These are phyloP conservation scores for Quillaja saponaria DNA, from an alignment of 306 rosid species.

Conservation along the genomic window DNA sequence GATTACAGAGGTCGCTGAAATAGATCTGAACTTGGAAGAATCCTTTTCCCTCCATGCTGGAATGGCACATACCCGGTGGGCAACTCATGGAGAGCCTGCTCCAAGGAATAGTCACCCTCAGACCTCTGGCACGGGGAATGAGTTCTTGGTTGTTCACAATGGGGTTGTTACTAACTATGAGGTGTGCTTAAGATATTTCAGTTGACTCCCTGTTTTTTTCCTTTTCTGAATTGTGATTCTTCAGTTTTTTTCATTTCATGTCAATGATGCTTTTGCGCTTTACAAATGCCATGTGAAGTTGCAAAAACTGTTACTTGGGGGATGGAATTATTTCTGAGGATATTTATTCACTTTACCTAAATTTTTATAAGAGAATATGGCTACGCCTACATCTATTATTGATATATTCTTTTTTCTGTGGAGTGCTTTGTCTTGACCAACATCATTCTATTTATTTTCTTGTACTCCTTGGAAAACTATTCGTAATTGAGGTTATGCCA, in stretches of 20 bases:
- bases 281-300: background rate
- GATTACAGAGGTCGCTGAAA: slow-evolving; percentile 64
- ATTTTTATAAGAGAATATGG: background rate
- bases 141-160: slow-evolving; percentile 90
- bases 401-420: no score
- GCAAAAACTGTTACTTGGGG: background rate
- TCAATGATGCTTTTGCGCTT: background rate
- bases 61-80: slow-evolving; percentile 98
- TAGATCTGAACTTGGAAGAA: slow-evolving; percentile 69
- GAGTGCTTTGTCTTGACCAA: no score
- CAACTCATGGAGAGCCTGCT: slow-evolving; percentile 97
- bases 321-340: background rate
- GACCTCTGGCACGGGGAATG: slow-evolving; percentile 71
- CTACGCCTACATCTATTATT: no score
- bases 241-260: background rate
- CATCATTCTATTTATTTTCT: no score
- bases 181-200: slow-evolving; percentile 45
- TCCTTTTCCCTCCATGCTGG: slow-evolving; percentile 69
- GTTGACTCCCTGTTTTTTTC: background rate
- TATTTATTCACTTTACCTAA: slow-evolving; percentile 5
- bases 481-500: no score
- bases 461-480: no score
- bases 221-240: slow-evolving; percentile 1
- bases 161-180: slow-evolving; percentile 87
- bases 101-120: slow-evolving; percentile 94